Conservation (phyloP, 345 rosid genomes). For the Brassica incana region DNA sequence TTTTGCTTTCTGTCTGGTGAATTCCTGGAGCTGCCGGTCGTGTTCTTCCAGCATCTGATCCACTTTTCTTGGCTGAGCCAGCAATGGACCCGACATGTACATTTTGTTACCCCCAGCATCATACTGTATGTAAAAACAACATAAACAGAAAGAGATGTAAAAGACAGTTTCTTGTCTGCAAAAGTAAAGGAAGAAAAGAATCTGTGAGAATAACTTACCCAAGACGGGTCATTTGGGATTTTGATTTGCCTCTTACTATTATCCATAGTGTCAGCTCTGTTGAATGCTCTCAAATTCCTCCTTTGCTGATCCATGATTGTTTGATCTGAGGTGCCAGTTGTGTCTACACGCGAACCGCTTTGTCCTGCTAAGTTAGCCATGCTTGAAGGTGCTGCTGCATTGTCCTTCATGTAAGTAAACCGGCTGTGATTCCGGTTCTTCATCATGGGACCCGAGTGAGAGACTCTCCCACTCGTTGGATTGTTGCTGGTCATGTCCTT, state of each 20-base stretch:
- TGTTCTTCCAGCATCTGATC: constrained; percentile 92
- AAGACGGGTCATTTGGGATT: constrained; percentile 35
- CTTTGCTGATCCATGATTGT: constrained; percentile 17
- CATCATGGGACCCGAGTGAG: constrained; percentile 40
- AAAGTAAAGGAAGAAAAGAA: background rate
- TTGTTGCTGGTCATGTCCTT: constrained; percentile 30
- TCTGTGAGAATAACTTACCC: constrained; percentile 31
- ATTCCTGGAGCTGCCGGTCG: constrained; percentile 73
- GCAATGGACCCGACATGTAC: constrained; percentile 80
- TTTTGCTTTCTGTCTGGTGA: constrained; percentile 43
- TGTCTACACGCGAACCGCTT: background rate
- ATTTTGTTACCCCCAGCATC: constrained; percentile 68
- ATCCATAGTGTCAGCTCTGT: constrained; percentile 41
- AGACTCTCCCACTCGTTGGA: constrained; percentile 22
- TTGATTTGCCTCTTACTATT: constrained; percentile 35
- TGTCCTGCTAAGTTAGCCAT: constrained; percentile 25
- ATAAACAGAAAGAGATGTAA: background rate
- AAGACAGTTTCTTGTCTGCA: constrained; percentile 15
- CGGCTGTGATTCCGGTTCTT: constrained; percentile 33
- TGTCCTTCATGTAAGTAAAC: constrained; percentile 22
- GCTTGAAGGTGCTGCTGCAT: constrained; percentile 21
- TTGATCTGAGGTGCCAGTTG: constrained; percentile 11
- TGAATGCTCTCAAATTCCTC: constrained; percentile 30
- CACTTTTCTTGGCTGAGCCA: constrained; percentile 68
- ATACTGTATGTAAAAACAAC: constrained; percentile 42